Percentiles rank a stretch among this genome's conserved stretches.
Evolutionary conservation across 169 alveolate species (phyloP).

Genomic region (Plasmodium malariae): DNA sequence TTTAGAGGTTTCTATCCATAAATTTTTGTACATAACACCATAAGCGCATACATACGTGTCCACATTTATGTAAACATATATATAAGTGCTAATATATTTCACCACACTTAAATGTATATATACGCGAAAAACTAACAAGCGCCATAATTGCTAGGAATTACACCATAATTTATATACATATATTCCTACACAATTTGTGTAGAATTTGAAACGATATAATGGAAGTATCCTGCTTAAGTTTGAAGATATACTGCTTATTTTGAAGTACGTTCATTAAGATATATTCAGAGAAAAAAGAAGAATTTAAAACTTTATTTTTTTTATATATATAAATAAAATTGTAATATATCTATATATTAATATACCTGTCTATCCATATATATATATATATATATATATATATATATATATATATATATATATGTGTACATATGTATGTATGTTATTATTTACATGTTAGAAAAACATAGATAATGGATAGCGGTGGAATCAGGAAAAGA

Average conservation of each 20-base stretch:
- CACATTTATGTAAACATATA: no score
- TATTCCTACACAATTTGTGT: no score
- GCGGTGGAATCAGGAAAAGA: conserved; percentile 61
- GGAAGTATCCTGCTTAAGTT: no score
- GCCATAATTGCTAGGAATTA: background rate
- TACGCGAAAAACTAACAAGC: background rate
- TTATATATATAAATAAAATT: background rate
- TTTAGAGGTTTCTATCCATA: background rate
- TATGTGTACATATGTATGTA: background rate
- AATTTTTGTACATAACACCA: background rate
- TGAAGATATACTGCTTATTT: no score
- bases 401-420: conserved; percentile 31
- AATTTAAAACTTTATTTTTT: no score
- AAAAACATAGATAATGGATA: conserved; percentile 55
- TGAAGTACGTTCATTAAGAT: no score
- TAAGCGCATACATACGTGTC: background rate
- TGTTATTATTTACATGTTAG: background rate
- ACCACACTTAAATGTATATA: background rate
- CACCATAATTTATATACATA: background rate
- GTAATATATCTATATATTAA: no score
- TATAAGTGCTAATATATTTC: background rate
- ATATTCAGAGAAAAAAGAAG: no score
- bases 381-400: background rate
- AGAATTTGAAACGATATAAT: no score
- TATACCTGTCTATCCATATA: background rate